Base-by-base conservation (phyloP, 2,329 filamentous ascomycete species). In the Pseudohalonectria lignicola region DNA sequence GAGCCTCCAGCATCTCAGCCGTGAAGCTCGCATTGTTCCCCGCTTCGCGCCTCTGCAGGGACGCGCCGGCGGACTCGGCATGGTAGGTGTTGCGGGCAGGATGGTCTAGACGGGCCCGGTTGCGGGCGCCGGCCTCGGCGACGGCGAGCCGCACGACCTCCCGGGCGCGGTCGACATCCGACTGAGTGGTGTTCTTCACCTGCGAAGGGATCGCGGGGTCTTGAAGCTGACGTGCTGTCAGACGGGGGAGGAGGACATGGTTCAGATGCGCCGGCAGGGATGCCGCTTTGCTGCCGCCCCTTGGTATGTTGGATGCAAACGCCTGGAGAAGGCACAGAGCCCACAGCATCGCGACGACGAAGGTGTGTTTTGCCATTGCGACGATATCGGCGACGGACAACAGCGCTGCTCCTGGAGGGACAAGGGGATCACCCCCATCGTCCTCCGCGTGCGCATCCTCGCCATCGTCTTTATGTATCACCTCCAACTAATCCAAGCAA, bases 1-100 rank as follows among this genome's bases (percentile, higher is more conserved):
- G 17, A 5, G 26, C 18, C 16, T 8, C 13, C 25, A 37, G 17
- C 36, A 33, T 26, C 11, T 18, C 20, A 13, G 11, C 23, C 7
- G 34, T 28, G 23, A 28, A 36, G 16, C 11, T 19, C 9, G 34
- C n/a, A 11, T 18, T 28, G 15, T 12, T 16, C 10, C 21, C 30
- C 8, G 8, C 12, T 8, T 38, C 36, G 9, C 29, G 29, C 20
- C 13, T 31, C 20, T 18, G n/a, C 11, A 18, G n/a, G 15, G 21
- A 2, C 11, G 36, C 19, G 23, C 2, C 30, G 11, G 31, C 36
- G 11, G 21, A 13, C 7, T 32, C 29, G n/a, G 30, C 36, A 25
- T 38, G 23, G 36, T 38, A 38, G n/a, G 15, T 26, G 30, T 38
- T 38, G n/a, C 36, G 36, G n/a, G 30, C 29, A 11, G 36, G 36